These are phyloP conservation scores for Scutellaria minor DNA, from an alignment of 257 asterid species.

Conservation along the genomic window DNA sequence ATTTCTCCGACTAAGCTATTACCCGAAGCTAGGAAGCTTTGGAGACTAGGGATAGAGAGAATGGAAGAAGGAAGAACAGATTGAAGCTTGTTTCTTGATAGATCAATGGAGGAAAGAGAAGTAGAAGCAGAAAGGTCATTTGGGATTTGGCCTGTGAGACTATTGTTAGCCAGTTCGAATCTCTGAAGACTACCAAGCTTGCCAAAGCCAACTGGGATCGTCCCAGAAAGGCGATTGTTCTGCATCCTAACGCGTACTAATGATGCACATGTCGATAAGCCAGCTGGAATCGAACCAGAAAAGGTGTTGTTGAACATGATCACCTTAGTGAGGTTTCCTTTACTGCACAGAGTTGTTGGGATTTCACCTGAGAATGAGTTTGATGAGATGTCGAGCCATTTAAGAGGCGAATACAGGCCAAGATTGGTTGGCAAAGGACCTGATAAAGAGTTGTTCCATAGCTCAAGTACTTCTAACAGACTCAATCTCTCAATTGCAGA, in stretches of 20 bases:
- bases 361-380: slow-evolving; percentile 54
- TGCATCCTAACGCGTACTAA: slow-evolving; percentile 53
- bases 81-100: slow-evolving; percentile 53
- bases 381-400: slow-evolving; percentile 54
- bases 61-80: slow-evolving; percentile 46
- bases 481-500: slow-evolving; percentile 34
- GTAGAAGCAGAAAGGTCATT: slow-evolving; percentile 46
- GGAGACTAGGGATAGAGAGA: slow-evolving; percentile 49
- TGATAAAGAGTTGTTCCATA: slow-evolving; percentile 48
- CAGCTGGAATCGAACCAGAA: slow-evolving; percentile 49
- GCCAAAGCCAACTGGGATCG: slow-evolving; percentile 54
- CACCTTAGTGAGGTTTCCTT: slow-evolving; percentile 46
- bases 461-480: slow-evolving; percentile 41
- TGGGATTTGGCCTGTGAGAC: slow-evolving; percentile 56
- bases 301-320: slow-evolving; percentile 52
- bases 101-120: slow-evolving; percentile 50
- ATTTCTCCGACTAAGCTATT: slow-evolving; percentile 48
- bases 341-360: slow-evolving; percentile 47
- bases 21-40: slow-evolving; percentile 46
- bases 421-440: slow-evolving; percentile 51
- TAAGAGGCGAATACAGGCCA: slow-evolving; percentile 49
- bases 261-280: slow-evolving; percentile 40
- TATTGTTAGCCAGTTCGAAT: slow-evolving; percentile 51
- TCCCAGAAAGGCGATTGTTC: slow-evolving; percentile 50
- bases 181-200: slow-evolving; percentile 41